Evolutionary conservation across 495 filamentous ascomycete species (phyloP), one percentile per base, ranked within the genome.

Genomic region (Massariosphaeria phaeospora): DNA sequence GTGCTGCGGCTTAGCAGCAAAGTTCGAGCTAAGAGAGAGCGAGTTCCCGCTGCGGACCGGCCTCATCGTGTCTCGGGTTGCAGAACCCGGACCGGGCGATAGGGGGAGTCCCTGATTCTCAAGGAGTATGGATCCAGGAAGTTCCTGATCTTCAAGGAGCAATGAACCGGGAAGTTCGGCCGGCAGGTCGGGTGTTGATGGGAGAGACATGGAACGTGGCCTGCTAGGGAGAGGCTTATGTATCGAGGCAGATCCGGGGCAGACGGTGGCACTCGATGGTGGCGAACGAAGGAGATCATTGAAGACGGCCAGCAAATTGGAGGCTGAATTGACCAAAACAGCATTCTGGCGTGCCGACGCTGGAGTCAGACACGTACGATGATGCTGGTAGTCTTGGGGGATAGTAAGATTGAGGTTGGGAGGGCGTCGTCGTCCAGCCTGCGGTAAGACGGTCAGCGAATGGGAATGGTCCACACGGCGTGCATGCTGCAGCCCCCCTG

Each of bases 211-310:
- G 9, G 68, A 69, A 49, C 68, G 52, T 35, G 68, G 67, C 46
- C 68, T 48, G 34, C 61, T 55, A 35, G 66, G 59, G 49, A 64
- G 59, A 30, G 67, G 64, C 36, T 62, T 58, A 61, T 59, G 55
- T 59, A 54, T 45, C 25, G 24, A 17, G 10, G 56, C 56, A 27
- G 48, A 50, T 53, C 36, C 40, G 47, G 51, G 56, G 59, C 57
- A 60, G 25, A 46, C 25, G 39, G 34, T 53, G n/a, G 61, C 67
- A 38, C 60, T 55, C 26, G 67, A 15, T n/a, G 54, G 59, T 44
- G 68, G 68, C 9, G 68, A 69, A 17, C 66, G 62, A 24, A 71
- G 62, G 57, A 69, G 62, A 45, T 67, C 68, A 57, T 70, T 68
- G 41, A 70, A 62, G 11, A 66, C 64, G 20, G 64, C 57, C 60